phyloP scores from a whole-genome alignment of 2,329 filamentous ascomycete species.

The Beauveria rudraprayagi region DNA sequence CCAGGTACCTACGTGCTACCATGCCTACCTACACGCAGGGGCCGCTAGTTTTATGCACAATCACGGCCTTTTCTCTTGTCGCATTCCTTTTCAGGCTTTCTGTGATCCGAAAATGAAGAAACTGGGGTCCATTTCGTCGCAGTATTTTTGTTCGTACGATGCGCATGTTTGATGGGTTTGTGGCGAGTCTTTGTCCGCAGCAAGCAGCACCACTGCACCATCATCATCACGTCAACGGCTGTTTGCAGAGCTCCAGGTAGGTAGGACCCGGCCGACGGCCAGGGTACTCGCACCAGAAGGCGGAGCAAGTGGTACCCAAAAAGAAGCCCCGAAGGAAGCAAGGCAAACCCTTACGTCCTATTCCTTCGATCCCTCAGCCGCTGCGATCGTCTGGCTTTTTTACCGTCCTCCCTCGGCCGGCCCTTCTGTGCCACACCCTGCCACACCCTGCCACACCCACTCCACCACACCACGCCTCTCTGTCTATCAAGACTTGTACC shows the following conservation, averaged over 20 bases:
- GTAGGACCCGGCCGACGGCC: too few species aligned
- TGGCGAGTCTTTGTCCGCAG: neutral
- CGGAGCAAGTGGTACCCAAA: neutral
- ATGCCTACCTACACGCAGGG: too few species aligned
- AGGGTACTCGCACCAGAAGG: too few species aligned
- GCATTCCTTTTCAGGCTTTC: neutral
- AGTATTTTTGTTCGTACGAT: too few species aligned
- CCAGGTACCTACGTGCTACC: too few species aligned
- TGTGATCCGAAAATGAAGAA: neutral
- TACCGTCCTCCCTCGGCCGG: neutral
- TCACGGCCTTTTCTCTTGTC: neutral
- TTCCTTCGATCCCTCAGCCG: neutral
- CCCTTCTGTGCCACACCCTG: constrained; percentile 5
- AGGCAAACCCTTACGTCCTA: neutral
- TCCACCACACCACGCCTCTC: neutral
- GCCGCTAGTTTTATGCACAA: too few species aligned
- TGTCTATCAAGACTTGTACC: neutral
- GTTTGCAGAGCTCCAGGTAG: neutral
- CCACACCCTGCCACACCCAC: neutral
- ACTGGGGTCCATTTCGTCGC: too few species aligned
- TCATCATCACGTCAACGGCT: neutral
- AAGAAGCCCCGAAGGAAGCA: neutral
- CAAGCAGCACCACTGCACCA: neutral
- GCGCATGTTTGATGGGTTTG: neutral
- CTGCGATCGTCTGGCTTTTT: neutral